These are phyloP conservation scores for Microsporum audouinii DNA, from an alignment of 2,329 filamentous ascomycete genomes.

Conservation along the genomic window DNA sequence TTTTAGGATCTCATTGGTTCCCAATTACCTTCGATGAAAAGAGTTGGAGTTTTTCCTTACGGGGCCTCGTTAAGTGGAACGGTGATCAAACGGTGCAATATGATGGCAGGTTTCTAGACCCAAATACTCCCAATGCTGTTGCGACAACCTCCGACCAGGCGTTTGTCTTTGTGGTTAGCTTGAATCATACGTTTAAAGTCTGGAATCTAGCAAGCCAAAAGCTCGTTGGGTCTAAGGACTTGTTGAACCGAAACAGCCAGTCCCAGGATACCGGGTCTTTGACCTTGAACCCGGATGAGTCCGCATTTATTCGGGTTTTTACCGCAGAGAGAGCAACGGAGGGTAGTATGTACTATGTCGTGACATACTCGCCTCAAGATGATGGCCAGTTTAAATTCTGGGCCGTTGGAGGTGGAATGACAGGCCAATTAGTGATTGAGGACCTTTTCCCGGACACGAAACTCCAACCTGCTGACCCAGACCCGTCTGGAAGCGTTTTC, in stretches of 20 bases:
- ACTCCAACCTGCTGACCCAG: constrained; percentile 54
- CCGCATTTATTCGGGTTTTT: constrained; percentile 63
- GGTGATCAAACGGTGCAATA: constrained; percentile 34
- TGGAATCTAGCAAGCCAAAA: constrained; percentile 81
- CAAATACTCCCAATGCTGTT: constrained; percentile 35
- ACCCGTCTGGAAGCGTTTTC: constrained; percentile 56
- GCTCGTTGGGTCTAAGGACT: constrained; percentile 63
- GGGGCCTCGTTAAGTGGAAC: constrained; percentile 37
- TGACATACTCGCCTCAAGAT: constrained; percentile 80
- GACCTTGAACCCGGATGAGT: constrained; percentile 66
- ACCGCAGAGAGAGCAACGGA: constrained; percentile 42
- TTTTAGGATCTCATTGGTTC: constrained; percentile 32
- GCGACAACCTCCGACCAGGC: constrained; percentile 36
- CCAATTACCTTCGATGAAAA: constrained; percentile 39
- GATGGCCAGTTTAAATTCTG: constrained; percentile 92
- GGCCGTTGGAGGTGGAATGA: constrained; percentile 56
- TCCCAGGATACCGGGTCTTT: constrained; percentile 61
- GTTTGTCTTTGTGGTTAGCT: constrained; percentile 62
- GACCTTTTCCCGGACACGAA: constrained; percentile 56
- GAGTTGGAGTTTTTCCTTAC: constrained; percentile 39
- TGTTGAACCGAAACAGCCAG: constrained; percentile 57
- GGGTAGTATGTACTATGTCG: constrained; percentile 48
- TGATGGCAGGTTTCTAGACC: constrained; percentile 32
- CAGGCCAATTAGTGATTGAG: constrained; percentile 47
- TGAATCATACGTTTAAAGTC: constrained; percentile 79